phyloP scores from a whole-genome alignment of 1,139 yeast species.

The Lodderomyces oxycetoniae region DNA sequence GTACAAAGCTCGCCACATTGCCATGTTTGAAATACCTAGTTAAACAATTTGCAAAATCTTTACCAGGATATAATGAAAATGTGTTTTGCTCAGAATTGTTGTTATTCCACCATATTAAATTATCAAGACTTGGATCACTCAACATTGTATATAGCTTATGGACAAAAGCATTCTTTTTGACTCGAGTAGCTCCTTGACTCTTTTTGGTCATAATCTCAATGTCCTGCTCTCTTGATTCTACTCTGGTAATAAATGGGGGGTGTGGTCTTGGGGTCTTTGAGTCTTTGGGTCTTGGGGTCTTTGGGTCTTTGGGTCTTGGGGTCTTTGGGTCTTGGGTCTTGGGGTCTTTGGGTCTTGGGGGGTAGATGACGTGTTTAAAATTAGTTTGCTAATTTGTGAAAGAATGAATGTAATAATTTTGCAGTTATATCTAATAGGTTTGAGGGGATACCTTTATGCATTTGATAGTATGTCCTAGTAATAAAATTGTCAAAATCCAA shows the following conservation, averaged over 20 bases:
- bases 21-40: slow-evolving; percentile 45
- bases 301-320: too few relatives aligned
- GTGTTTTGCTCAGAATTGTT: slow-evolving; percentile 51
- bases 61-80: slow-evolving; percentile 58
- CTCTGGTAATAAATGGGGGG: not conserved
- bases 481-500: too few relatives aligned
- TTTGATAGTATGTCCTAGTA: too few relatives aligned
- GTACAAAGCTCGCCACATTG: slow-evolving; percentile 44
- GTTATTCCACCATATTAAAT: slow-evolving; percentile 75
- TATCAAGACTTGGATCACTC: slow-evolving; percentile 43
- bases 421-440: too few relatives aligned
- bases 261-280: too few relatives aligned
- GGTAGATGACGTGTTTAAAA: too few relatives aligned
- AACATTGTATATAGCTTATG: slow-evolving; percentile 60
- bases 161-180: slow-evolving; percentile 61
- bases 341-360: too few relatives aligned
- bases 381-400: too few relatives aligned
- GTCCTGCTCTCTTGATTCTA: not conserved
- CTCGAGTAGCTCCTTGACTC: slow-evolving; percentile 20
- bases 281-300: too few relatives aligned
- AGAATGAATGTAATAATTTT: too few relatives aligned
- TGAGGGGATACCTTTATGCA: too few relatives aligned
- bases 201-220: slow-evolving; percentile 19
- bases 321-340: too few relatives aligned
- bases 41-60: slow-evolving; percentile 41